Evolutionary conservation across 108 stramenopile species (phyloP).

Genomic region (Phaeodactylum tricornutum): DNA sequence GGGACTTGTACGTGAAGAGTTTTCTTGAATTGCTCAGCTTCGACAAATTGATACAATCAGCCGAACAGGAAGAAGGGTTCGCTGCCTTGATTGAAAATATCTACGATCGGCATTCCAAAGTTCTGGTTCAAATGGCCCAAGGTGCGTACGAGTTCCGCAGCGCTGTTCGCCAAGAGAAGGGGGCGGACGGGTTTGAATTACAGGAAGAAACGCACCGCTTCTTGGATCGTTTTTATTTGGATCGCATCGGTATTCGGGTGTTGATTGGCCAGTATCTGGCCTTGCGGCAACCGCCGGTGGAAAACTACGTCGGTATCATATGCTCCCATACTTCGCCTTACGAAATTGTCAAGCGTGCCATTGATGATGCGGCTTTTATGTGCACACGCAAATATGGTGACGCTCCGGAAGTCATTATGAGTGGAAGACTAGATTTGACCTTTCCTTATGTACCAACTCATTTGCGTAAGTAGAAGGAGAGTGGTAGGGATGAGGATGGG

Average conservation of each 20-base stretch:
- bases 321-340: conserved; percentile 83
- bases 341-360: conserved; percentile 90
- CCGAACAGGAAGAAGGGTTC: conserved; percentile 69
- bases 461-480: conserved; percentile 35
- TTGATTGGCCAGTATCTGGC: conserved; percentile 95
- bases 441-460: conserved; percentile 92
- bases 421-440: conserved; percentile 87
- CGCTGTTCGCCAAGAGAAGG: conserved; percentile 31
- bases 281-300: conserved; percentile 74
- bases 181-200: conserved; percentile 22
- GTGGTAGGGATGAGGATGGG: no score
- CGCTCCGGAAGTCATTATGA: conserved; percentile 97
- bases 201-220: conserved; percentile 85
- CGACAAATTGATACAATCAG: conserved; percentile 50
- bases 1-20: conserved; percentile 82
- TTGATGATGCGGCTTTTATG: conserved; percentile 95
- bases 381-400: conserved; percentile 96
- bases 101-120: conserved; percentile 88
- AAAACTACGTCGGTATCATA: conserved; percentile 88
- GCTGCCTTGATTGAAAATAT: conserved; percentile 76
- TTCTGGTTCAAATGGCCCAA: conserved; percentile 92
- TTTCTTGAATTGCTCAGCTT: conserved; percentile 74
- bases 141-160: conserved; percentile 92
- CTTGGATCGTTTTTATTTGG: conserved; percentile 95
- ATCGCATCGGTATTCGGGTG: conserved; percentile 96